Percentiles rank a stretch among this genome's conserved stretches.
Conservation (phyloP, 2,329 filamentous ascomycete genomes). For the Davidsoniella virescens region DNA sequence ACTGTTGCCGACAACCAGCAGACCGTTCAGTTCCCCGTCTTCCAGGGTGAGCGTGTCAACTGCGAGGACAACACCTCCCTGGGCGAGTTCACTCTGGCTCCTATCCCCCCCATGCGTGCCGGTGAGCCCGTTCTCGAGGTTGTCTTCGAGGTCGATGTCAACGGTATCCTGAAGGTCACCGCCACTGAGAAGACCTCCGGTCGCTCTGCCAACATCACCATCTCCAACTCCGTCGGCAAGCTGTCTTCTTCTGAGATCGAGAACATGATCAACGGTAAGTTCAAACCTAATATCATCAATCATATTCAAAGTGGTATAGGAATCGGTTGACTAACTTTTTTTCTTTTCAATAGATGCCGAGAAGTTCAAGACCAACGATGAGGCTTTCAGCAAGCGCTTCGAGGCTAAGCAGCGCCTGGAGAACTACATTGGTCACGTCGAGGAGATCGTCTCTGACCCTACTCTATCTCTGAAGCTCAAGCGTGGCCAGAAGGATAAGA, state of each 20-base stretch:
- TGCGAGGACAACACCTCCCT: conserved; percentile 97
- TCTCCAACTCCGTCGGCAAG: conserved; percentile 98
- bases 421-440: conserved; percentile 94
- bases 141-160: conserved; percentile 98
- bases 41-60: conserved; percentile 93
- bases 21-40: conserved; percentile 82
- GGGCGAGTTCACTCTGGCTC: conserved; percentile 91
- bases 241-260: conserved; percentile 89
- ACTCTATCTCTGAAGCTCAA: conserved; percentile 93
- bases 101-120: conserved; percentile 74
- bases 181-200: conserved; percentile 98
- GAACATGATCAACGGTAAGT: conserved; percentile 78
- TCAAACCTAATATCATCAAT: not conserved
- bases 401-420: conserved; percentile 98
- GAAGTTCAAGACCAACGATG: conserved; percentile 96
- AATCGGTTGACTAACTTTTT: conserved; percentile 8
- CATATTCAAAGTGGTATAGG: not conserved
- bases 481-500: conserved; percentile 99
- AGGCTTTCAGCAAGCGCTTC: conserved; percentile 98
- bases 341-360: conserved; percentile 51
- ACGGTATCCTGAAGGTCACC: conserved; percentile 99
- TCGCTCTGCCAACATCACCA: conserved; percentile 97
- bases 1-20: conserved; percentile 65
- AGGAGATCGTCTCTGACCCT: conserved; percentile 97
- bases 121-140: conserved; percentile 94